Conservation (phyloP, 306 rosid species). For the Sindora glabra region DNA sequence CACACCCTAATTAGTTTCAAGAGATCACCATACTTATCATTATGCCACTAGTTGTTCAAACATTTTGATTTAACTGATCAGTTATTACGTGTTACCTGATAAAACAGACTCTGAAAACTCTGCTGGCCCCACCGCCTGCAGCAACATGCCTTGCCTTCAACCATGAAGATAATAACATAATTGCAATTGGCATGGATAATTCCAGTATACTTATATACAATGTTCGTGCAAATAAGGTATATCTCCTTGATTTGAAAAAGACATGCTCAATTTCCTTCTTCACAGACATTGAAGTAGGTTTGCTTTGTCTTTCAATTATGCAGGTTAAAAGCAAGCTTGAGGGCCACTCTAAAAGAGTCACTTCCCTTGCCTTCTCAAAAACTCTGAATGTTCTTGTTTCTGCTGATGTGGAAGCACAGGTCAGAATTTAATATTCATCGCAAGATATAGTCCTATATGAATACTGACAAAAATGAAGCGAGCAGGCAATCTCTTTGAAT, state of each 20-base stretch:
- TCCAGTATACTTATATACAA: slow-evolving; percentile 15
- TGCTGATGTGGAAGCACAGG: slow-evolving; percentile 25
- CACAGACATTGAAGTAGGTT: slow-evolving; percentile 4
- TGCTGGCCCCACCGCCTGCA: slow-evolving; percentile 26
- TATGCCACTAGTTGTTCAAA: not conserved
- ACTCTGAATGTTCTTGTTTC: slow-evolving; percentile 23
- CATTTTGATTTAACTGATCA: not conserved
- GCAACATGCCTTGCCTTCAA: slow-evolving; percentile 27
- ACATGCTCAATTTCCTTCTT: not conserved
- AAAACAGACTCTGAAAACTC: slow-evolving; percentile 13
- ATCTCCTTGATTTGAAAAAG: not conserved
- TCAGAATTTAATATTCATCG: slow-evolving; percentile 9
- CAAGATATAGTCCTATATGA: not conserved
- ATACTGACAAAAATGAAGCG: not conserved
- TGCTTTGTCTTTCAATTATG: not conserved
- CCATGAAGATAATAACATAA: slow-evolving; percentile 24
- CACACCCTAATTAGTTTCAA: not conserved
- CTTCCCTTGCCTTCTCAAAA: slow-evolving; percentile 32
- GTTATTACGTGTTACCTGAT: not conserved
- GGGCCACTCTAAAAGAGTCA: slow-evolving; percentile 23
- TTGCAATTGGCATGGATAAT: slow-evolving; percentile 37
- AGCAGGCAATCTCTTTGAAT: not conserved
- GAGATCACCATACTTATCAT: not conserved
- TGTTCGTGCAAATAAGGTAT: slow-evolving; percentile 13
- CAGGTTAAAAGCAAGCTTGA: slow-evolving; percentile 19